Conservation (phyloP, 306 rosid species). For the Quercus alba region DNA sequence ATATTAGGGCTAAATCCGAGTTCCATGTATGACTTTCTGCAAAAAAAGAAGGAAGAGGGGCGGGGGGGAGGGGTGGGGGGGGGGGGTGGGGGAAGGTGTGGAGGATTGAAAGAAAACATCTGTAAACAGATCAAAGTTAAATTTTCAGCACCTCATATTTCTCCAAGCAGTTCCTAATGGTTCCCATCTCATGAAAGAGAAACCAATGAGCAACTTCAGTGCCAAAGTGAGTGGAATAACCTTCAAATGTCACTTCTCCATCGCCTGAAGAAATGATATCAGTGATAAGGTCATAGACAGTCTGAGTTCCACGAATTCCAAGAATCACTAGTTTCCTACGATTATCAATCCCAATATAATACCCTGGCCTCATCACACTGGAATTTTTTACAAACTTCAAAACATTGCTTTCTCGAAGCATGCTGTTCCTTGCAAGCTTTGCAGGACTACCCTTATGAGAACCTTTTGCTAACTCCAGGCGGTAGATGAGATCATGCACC, state of each 20-base stretch:
- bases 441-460: conserved; percentile 58
- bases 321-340: conserved; percentile 75
- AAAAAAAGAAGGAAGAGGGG: background rate
- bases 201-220: conserved; percentile 95
- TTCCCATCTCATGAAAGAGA: conserved; percentile 70
- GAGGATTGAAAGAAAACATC: conserved; percentile 13
- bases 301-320: conserved; percentile 84
- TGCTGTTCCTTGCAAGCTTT: conserved; percentile 66
- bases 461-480: conserved; percentile 79
- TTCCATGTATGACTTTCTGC: conserved; percentile 65
- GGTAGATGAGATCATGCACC: conserved; percentile 89
- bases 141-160: conserved; percentile 65
- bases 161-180: conserved; percentile 59
- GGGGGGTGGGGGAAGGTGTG: background rate
- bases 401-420: conserved; percentile 84
- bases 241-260: conserved; percentile 74
- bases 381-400: conserved; percentile 73
- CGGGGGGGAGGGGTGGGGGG: too few relatives aligned
- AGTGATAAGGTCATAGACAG: conserved; percentile 87
- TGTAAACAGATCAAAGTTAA: conserved; percentile 6
- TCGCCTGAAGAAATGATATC: conserved; percentile 72
- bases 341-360: conserved; percentile 76
- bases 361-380: conserved; percentile 87
- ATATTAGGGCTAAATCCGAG: conserved; percentile 86
- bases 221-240: conserved; percentile 90